Conservation (phyloP, 768 basidiomycete genomes). For the Pisolithus sp. region DNA sequence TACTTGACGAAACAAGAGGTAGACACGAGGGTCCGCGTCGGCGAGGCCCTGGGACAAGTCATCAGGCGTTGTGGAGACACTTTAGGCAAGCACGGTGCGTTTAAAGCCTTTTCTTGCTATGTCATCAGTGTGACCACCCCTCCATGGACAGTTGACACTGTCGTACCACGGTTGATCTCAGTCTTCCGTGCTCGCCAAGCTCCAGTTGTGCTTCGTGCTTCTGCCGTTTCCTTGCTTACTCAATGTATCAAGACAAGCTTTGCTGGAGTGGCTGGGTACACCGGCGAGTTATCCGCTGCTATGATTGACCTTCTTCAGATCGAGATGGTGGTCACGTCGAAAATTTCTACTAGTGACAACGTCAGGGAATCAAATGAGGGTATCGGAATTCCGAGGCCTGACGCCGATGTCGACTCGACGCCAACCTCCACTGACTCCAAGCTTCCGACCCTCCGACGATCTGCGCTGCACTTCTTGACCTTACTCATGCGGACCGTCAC, state of each 20-base stretch:
- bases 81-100: slow-evolving; percentile 61
- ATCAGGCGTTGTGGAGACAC: slow-evolving; percentile 68
- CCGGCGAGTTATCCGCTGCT: slow-evolving; percentile 51
- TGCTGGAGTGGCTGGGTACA: slow-evolving; percentile 57
- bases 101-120: background rate
- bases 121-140: background rate
- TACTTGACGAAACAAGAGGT: slow-evolving; percentile 55
- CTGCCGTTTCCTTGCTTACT: slow-evolving; percentile 64
- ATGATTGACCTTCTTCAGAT: slow-evolving; percentile 76
- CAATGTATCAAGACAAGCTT: slow-evolving; percentile 63
- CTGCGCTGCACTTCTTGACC: slow-evolving; percentile 78
- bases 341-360: slow-evolving; percentile 15
- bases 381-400: slow-evolving; percentile 8
- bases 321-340: slow-evolving; percentile 36
- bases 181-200: slow-evolving; percentile 52
- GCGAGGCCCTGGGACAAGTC: slow-evolving; percentile 78
- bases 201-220: slow-evolving; percentile 69
- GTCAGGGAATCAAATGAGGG: slow-evolving; percentile 6
- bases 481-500: slow-evolving; percentile 59
- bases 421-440: slow-evolving; percentile 55
- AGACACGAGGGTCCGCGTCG: slow-evolving; percentile 68
- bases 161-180: slow-evolving; percentile 68
- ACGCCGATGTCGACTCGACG: slow-evolving; percentile 41
- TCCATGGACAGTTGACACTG: slow-evolving; percentile 45
- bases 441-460: slow-evolving; percentile 76